Evolutionary conservation across 2,329 filamentous ascomycete genomes (phyloP), one percentile per base, ranked within the genome.

Genomic region (Colletotrichum neosansevieriae): DNA sequence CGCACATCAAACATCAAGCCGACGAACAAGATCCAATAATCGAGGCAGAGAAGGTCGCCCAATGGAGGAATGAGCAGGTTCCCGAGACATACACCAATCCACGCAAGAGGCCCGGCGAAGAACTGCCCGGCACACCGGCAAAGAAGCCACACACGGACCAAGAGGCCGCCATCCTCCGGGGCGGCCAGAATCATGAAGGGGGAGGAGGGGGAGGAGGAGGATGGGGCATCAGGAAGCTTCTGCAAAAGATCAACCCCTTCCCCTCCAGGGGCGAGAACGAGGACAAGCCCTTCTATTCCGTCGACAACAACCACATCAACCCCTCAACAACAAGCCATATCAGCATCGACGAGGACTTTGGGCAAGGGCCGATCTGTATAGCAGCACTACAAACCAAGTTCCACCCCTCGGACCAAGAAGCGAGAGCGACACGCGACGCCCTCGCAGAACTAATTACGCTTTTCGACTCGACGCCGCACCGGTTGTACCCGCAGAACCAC

Each of bases 101-200:
- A 12, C 36, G n/a, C 29, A 68, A 68, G 19, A 51, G 65, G n/a
- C 38, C 17, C 5, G 60, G 38, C 3, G 40, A 65, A 3, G 53
- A 65, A 6, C 42, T 65, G 3, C 45, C 21, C 12, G 34, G 32
- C 19, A 13, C 19, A 10, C 34, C 47, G 24, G 7, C 19, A 21
- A 68, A 68, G 42, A 58, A 47, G 29, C 45, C 21, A 7, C 32
- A 51, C 24, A 42, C n/a, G 4, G 21, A 36, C 15, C n/a, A 38
- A n/a, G 17, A 47, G 38, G 5, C 40, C 3, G 19, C 21, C 19
- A 15, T 24, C 44, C 63, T 67, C 24, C 53, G 47, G 4, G 61
- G 54, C 45, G 65, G 60, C 15, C 10, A 49, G 13, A 17, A 17
- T 6, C 13, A 32, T 17, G n/a, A 42, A 7, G 32, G 53, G 7